Evolutionary conservation across 2,329 filamentous ascomycete genomes (phyloP), one percentile per base, ranked within the genome.

Genomic region (Lecanosticta acicola): DNA sequence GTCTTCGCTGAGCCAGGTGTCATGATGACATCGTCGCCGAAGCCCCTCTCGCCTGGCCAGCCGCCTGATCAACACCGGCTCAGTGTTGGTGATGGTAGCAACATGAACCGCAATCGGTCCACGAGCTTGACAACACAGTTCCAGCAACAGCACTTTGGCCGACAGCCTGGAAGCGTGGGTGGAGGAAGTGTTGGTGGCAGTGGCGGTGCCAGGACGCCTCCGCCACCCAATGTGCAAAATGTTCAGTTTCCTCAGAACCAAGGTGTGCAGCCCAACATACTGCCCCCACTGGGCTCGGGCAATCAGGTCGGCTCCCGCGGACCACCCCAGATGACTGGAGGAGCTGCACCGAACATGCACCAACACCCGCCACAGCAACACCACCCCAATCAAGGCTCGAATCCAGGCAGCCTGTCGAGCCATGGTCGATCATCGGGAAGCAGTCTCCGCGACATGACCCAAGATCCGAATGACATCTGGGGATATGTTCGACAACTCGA

Each of bases 11-110:
- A 88, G 39, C 59, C 58, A 53, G 77, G 79, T 43, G 68, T 70
- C 43, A 85, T 94, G 71, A 85, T 94, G 71, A 93, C 85, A 2
- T 88, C 95, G 66, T 94, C 87, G 55, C 88, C 89, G 0, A 94
- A 90, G 62, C 84, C 89, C 3, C 72, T 94, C 33, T 89, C 83
- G 49, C 84, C 85, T n/a, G 75, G 75, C 14, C 72, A 73, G 46
- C 70, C 72, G 52, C 48, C 46, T 21, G 71, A 75, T 50, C 62
- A 68, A 16, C 72, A 77, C 46, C 63, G 74, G 16, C 72, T 83
- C 40, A 79, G 80, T 54, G 66, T 75, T 13, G 66, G 70, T 21
- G 66, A 77, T 49, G 59, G 71, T 42, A 44, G 45, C 19, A 39
- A 38, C 18, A 34, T 51, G 35, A 70, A 67, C 34, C 74, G 80